Evolutionary conservation across 768 basidiomycete species (phyloP), one percentile per base, ranked within the genome.

Genomic region (Trametes meyenii): DNA sequence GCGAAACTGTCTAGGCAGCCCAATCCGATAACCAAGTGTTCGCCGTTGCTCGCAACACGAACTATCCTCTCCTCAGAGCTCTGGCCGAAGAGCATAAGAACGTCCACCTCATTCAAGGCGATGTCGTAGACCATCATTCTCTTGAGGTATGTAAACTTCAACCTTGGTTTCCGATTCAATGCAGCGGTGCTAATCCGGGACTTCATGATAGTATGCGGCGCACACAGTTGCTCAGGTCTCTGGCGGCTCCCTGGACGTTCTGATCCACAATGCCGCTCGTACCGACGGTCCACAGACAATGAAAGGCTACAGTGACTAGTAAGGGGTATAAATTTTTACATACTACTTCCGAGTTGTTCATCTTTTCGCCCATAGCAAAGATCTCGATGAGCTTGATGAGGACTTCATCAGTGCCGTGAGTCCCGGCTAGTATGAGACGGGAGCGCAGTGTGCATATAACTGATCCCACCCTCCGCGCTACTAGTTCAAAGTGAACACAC

Each of bases 401-500:
- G 58, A 60, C 43, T 57, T 64, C 58, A 45, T 57, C 24, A 24
- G 45, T 2, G 10, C 59, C 0, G 63, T 64, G n/a, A n/a, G n/a
- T n/a, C n/a, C n/a, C n/a, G n/a, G n/a, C n/a, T n/a, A n/a, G n/a
- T n/a, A n/a, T n/a, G n/a, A n/a, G n/a, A n/a, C n/a, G n/a, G n/a
- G n/a, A n/a, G n/a, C n/a, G n/a, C 29, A 33, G 29, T 8, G 3
- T 8, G 3, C 3, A 33, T 33, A 3, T 3, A 33, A 8, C 29
- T 33, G 29, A 33, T 33, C 8, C 8, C 29, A 8, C 29, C 3
- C 29, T 8, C 8, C 29, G 42, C 39, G 54, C 49, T 5, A 8
- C 5, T 58, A 74, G 72, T 74, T 72, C 62, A 65, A 71, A 24
- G 65, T 71, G 29, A 80, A 81, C 66, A 71, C 74, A 26, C 53